phyloP scores from a whole-genome alignment of 2,329 filamentous ascomycete species.

The Magnaporthiopsis rhizophila region DNA sequence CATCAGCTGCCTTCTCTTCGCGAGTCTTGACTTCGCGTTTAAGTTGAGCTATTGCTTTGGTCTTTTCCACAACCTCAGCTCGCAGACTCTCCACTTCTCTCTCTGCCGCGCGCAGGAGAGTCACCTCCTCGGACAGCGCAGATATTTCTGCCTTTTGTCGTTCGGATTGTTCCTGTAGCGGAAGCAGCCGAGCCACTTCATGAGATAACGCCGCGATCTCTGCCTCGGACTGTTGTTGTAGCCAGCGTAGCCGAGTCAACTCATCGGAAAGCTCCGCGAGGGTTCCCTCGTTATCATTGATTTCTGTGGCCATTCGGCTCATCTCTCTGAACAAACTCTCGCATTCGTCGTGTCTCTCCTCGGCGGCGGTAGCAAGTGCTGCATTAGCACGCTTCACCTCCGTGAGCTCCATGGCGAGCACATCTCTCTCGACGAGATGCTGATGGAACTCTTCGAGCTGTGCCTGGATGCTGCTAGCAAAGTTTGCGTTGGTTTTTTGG shows the following conservation, averaged over 20 bases:
- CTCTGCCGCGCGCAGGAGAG: neutral
- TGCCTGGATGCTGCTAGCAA: conserved; percentile 1
- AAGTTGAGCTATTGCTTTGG: neutral
- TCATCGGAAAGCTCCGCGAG: neutral
- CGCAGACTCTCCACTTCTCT: neutral
- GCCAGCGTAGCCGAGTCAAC: neutral
- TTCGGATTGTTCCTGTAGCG: neutral
- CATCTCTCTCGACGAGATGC: conserved; percentile 9
- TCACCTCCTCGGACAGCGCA: neutral
- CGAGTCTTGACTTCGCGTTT: neutral
- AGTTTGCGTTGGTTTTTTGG: neutral
- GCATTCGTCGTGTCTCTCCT: conserved; percentile 5
- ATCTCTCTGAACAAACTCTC: conserved; percentile 7
- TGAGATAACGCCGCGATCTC: neutral
- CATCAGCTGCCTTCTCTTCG: neutral
- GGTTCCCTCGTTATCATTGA: neutral
- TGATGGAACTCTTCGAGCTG: neutral
- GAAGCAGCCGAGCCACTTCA: neutral
- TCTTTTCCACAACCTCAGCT: neutral
- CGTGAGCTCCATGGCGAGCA: conserved; percentile 8
- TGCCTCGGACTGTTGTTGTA: neutral
- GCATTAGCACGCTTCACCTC: neutral
- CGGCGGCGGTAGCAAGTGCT: neutral
- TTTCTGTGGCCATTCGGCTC: conserved; percentile 5
- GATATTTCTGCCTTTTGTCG: neutral